A percentile compares a stretch with the other conserved stretches of the same genome.
Evolutionary conservation across 2,329 filamentous ascomycete species (phyloP).

Genomic region (Fusarium buxicola): DNA sequence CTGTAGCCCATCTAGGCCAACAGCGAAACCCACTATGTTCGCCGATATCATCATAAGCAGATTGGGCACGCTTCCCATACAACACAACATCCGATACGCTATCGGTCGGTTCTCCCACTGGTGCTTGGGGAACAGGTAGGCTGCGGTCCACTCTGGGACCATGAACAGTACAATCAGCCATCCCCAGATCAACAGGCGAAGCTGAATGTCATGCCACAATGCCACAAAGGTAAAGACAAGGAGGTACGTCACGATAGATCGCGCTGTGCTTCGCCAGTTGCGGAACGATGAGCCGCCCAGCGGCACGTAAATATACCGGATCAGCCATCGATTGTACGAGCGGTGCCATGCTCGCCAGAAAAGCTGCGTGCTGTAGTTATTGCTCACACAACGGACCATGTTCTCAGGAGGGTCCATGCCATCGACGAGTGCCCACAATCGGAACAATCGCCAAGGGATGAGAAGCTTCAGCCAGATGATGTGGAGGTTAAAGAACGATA

Average conservation of each 20-base stretch:
- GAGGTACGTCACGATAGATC: conserved; percentile 79
- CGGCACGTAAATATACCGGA: conserved; percentile 94
- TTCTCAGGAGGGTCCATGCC: conserved; percentile 97
- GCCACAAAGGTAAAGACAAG: conserved; percentile 96
- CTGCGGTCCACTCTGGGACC: conserved; percentile 83
- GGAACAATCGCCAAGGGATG: conserved; percentile 97
- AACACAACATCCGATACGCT: conserved; percentile 82
- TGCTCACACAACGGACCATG: conserved; percentile 95
- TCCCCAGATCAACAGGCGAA: conserved; percentile 92
- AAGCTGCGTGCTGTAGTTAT: conserved; percentile 90
- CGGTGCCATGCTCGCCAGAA: conserved; percentile 99
- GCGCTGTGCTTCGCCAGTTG: conserved; percentile 59
- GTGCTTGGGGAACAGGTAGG: conserved; percentile 76
- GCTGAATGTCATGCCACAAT: conserved; percentile 96
- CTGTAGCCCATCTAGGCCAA: conserved; percentile 88
- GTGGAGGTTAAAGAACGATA: conserved; percentile 96
- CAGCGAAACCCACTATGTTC: conserved; percentile 93
- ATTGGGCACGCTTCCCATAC: conserved; percentile 83
- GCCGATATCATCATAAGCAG: conserved; percentile 95
- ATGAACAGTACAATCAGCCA: conserved; percentile 97
- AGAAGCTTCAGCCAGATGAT: conserved; percentile 98
- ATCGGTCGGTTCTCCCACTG: conserved; percentile 78
- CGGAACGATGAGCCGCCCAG: conserved; percentile 77
- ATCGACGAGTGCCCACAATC: conserved; percentile 92
- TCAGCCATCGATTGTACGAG: conserved; percentile 92